Conservation (phyloP, 371 early-diverging fungal genomes). For the Rhizopus arrhizus region DNA sequence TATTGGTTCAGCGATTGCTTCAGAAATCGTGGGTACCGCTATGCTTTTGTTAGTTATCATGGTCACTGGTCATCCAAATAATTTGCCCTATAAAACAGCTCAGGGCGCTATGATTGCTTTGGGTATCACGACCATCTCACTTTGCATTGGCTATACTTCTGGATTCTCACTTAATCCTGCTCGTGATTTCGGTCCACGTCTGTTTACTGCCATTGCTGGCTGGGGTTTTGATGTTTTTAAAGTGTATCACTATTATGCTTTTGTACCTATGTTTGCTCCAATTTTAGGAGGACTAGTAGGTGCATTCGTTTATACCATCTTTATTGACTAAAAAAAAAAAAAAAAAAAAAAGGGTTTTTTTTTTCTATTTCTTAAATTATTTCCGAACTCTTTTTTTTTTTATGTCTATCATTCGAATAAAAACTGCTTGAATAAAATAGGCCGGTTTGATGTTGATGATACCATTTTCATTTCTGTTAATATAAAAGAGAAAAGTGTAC, state of each 20-base stretch:
- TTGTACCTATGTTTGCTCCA: conserved; percentile 82
- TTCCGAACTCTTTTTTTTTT: no score
- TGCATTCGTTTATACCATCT: conserved; percentile 65
- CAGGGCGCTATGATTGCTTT: conserved; percentile 70
- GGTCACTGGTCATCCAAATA: conserved; percentile 70
- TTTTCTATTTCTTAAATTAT: no score
- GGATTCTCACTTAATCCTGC: conserved; percentile 88
- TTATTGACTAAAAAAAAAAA: conserved; percentile 47
- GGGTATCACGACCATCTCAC: conserved; percentile 46
- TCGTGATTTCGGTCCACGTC: conserved; percentile 86
- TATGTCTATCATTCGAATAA: no score
- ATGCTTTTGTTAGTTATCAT: conserved; percentile 71
- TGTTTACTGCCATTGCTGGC: conserved; percentile 76
- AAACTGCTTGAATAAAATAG: no score
- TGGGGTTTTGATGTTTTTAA: conserved; percentile 77
- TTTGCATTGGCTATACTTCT: conserved; percentile 70
- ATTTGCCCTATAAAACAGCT: conserved; percentile 59
- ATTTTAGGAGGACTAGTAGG: conserved; percentile 73
- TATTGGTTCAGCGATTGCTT: conserved; percentile 63
- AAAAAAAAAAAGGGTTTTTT: no score
- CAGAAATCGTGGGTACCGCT: conserved; percentile 84
- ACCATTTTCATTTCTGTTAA: no score
- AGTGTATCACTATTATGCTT: conserved; percentile 66
- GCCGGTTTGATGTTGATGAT: no score
- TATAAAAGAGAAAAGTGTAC: no score